phyloP scores from a whole-genome alignment of 2,329 filamentous ascomycete genomes.

The Zymoseptoria passerinii region DNA sequence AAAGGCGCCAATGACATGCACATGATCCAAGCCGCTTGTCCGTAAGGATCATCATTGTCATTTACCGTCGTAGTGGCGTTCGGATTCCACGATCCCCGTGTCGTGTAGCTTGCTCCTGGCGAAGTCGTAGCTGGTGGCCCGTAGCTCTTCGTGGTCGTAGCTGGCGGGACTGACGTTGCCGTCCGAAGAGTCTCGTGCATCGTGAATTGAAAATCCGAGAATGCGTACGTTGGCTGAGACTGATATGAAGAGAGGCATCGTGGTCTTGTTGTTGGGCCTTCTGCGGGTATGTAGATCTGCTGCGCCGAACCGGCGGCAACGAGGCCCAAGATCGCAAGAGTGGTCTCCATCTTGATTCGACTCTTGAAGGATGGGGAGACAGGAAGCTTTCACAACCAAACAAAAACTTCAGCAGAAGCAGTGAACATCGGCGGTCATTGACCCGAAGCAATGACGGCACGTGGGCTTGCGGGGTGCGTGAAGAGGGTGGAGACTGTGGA shows the following conservation, averaged over 20 bases:
- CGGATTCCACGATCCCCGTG: neutral
- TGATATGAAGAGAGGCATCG: neutral
- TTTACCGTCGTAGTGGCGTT: neutral
- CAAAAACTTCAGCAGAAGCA: no score
- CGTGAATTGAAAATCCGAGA: neutral
- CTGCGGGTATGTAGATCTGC: neutral
- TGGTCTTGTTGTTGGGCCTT: neutral
- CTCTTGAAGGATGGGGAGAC: no score
- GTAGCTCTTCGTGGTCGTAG: neutral
- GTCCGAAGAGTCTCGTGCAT: neutral
- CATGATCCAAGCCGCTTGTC: slow-evolving; percentile 16
- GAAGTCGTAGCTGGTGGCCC: neutral
- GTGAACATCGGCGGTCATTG: no score
- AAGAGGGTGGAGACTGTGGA: no score
- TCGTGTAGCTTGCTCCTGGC: neutral
- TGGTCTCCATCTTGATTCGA: neutral
- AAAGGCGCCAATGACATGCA: slow-evolving; percentile 29
- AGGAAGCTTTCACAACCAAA: no score
- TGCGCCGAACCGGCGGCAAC: neutral
- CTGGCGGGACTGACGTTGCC: neutral
- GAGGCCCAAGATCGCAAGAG: neutral
- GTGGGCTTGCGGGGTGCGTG: no score
- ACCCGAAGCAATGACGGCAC: no score
- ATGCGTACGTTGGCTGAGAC: neutral
- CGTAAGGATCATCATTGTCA: neutral